phyloP scores from a whole-genome alignment of 2,329 filamentous ascomycete genomes.

The Lecanosticta acicola region DNA sequence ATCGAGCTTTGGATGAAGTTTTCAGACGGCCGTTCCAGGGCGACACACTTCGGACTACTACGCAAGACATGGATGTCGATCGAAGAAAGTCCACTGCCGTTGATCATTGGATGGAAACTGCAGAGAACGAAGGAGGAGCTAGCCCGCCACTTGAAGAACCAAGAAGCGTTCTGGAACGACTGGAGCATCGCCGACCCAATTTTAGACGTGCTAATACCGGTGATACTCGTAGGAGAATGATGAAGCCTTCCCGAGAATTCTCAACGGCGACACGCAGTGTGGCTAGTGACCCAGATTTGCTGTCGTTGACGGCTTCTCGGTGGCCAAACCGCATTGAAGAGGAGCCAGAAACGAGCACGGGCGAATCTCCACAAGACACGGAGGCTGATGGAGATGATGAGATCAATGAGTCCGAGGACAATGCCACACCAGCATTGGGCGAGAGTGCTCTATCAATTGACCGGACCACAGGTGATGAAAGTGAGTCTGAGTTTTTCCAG shows the following conservation, averaged over 20 bases:
- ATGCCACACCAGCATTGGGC: slow-evolving; percentile 34
- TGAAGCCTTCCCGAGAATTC: slow-evolving; percentile 39
- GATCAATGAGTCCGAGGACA: slow-evolving; percentile 58
- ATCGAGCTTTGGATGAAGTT: slow-evolving; percentile 83
- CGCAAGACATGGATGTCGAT: slow-evolving; percentile 42
- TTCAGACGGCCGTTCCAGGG: slow-evolving; percentile 66
- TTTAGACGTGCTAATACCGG: slow-evolving; percentile 48
- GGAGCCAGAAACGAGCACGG: slow-evolving; percentile 37
- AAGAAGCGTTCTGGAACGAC: slow-evolving; percentile 51
- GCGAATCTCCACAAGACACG: slow-evolving; percentile 55
- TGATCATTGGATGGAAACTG: slow-evolving; percentile 79
- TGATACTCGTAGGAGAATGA: slow-evolving; percentile 22
- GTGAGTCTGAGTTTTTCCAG: slow-evolving; percentile 40
- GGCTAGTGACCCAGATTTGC: slow-evolving; percentile 51
- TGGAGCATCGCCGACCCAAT: slow-evolving; percentile 51
- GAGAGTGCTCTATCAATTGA: slow-evolving; percentile 31
- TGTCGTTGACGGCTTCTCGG: slow-evolving; percentile 31
- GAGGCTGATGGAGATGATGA: slow-evolving; percentile 89
- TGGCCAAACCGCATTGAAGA: slow-evolving; percentile 41
- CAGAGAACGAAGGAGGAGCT: slow-evolving; percentile 50
- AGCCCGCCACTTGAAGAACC: slow-evolving; percentile 58
- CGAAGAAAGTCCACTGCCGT: slow-evolving; percentile 74
- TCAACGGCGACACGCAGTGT: slow-evolving; percentile 50
- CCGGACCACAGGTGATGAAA: slow-evolving; percentile 21
- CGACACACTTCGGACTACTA: slow-evolving; percentile 53